Evolutionary conservation across 2,329 filamentous ascomycete genomes (phyloP).

Genomic region (Ophiostoma populinum): DNA sequence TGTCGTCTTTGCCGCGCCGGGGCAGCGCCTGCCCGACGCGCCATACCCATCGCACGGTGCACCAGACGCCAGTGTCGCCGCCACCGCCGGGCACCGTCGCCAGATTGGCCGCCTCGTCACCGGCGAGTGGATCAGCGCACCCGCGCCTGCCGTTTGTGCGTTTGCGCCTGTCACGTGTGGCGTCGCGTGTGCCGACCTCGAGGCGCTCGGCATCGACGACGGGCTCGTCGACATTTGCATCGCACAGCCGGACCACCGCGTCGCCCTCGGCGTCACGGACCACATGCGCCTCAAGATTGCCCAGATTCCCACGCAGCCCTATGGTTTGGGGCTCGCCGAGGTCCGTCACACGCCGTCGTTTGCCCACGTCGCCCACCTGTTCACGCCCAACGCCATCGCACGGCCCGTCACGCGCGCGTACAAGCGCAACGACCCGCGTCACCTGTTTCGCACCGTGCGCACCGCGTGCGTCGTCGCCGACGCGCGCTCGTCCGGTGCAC

Average conservation of each 20-base stretch:
- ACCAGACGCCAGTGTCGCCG: no score
- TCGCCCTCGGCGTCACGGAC: slow-evolving; percentile 23
- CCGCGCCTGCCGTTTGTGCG: slow-evolving; percentile 27
- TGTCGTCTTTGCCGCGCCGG: slow-evolving; percentile 52
- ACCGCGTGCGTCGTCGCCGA: slow-evolving; percentile 36
- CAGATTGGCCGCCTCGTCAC: slow-evolving; percentile 41
- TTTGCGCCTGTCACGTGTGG: slow-evolving; percentile 39
- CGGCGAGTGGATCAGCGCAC: slow-evolving; percentile 34
- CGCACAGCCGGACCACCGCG: slow-evolving; percentile 49
- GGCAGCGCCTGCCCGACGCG: slow-evolving; percentile 33
- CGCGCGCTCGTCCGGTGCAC: slow-evolving; percentile 30
- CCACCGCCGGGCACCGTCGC: background rate
- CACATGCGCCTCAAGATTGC: slow-evolving; percentile 28
- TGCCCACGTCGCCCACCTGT: slow-evolving; percentile 22
- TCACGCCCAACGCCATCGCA: slow-evolving; percentile 16
- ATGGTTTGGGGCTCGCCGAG: slow-evolving; percentile 32
- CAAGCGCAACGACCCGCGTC: slow-evolving; percentile 23
- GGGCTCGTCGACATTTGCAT: slow-evolving; percentile 44
- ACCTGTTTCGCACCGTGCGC: slow-evolving; percentile 44
- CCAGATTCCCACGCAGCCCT: slow-evolving; percentile 41
- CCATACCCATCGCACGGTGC: slow-evolving; percentile 43
- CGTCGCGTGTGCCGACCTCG: slow-evolving; percentile 39
- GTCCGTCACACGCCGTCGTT: slow-evolving; percentile 21
- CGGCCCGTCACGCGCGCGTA: slow-evolving; percentile 17
- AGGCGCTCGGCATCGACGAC: slow-evolving; percentile 32